phyloP scores from a whole-genome alignment of 768 basidiomycete genomes.

The Serpula lacrymans region DNA sequence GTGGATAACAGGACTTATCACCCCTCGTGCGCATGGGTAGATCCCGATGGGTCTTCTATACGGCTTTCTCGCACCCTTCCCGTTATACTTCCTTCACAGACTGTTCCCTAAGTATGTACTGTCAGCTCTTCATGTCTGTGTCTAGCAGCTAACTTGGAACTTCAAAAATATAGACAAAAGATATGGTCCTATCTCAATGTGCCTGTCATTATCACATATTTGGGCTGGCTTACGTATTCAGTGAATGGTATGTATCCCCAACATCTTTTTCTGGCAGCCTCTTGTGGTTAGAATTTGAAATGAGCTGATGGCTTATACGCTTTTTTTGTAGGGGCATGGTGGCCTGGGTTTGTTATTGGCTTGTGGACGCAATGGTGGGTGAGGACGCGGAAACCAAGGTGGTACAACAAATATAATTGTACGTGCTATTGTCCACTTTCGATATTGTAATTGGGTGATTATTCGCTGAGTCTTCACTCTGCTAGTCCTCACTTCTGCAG shows the following conservation, averaged over 20 bases:
- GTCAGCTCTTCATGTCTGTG: constrained; percentile 12
- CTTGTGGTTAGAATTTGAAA: too few species aligned
- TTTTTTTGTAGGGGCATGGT: constrained; percentile 33
- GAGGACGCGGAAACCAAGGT: constrained; percentile 37
- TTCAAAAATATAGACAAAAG: constrained; percentile 6
- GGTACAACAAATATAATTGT: constrained; percentile 42
- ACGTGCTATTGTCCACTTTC: not conserved
- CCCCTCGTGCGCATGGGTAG: not conserved
- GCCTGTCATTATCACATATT: constrained; percentile 19
- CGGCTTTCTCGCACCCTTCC: constrained; percentile 29
- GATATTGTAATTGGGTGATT: not conserved
- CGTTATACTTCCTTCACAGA: constrained; percentile 20
- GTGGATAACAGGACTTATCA: not conserved
- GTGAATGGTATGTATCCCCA: constrained; percentile 17
- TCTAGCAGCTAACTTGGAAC: constrained; percentile 1
- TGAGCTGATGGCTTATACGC: too few species aligned
- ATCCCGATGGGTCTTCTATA: constrained; percentile 25
- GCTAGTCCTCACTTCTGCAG: constrained; percentile 41
- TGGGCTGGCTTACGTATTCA: constrained; percentile 22
- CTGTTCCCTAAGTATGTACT: constrained; percentile 16
- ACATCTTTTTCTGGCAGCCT: not conserved
- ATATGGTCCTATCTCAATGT: constrained; percentile 23
- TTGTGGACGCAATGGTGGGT: constrained; percentile 48
- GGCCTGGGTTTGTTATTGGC: constrained; percentile 51
- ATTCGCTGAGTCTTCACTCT: not conserved